Conservation (phyloP, 1,284 basidiomycete species). For the Ustilago bromivora region DNA sequence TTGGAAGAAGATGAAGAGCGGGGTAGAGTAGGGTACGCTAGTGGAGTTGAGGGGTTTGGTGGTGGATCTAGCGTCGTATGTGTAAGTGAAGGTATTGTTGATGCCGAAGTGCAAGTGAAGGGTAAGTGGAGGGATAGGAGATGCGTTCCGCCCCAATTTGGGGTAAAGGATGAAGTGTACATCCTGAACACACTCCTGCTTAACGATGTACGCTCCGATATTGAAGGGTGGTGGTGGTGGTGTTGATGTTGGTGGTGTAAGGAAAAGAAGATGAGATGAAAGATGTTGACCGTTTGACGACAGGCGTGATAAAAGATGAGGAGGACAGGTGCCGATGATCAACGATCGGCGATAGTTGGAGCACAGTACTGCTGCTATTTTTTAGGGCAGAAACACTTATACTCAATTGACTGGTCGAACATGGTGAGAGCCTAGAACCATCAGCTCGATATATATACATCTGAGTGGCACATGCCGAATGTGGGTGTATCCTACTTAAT, state of each 20-base stretch:
- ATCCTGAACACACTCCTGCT: constrained; percentile 3
- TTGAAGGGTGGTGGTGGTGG: constrained; percentile 4
- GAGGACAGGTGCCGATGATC: no score
- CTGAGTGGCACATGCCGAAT: no score
- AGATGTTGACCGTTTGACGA: background rate
- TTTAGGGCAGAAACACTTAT: background rate
- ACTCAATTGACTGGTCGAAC: background rate
- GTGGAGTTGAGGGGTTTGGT: constrained; percentile 26
- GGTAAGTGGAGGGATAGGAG: constrained; percentile 10
- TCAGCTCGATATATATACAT: no score
- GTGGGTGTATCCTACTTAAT: no score
- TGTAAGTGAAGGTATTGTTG: constrained; percentile 20
- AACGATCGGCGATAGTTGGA: no score
- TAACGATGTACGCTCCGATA: background rate
- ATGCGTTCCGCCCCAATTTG: constrained; percentile 25
- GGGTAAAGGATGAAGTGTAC: constrained; percentile 29
- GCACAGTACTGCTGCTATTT: no score
- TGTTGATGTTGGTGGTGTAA: background rate
- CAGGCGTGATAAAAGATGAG: no score
- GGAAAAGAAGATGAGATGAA: background rate
- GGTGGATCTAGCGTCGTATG: constrained; percentile 28
- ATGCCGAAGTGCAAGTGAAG: constrained; percentile 1
- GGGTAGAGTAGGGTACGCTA: constrained; percentile 4
- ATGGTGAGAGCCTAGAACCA: no score
- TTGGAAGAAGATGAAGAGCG: background rate